A percentile compares a stretch with the other conserved stretches of the same genome.
Evolutionary conservation across 345 rosid species (phyloP).

Genomic region (Gossypium longicalyx): DNA sequence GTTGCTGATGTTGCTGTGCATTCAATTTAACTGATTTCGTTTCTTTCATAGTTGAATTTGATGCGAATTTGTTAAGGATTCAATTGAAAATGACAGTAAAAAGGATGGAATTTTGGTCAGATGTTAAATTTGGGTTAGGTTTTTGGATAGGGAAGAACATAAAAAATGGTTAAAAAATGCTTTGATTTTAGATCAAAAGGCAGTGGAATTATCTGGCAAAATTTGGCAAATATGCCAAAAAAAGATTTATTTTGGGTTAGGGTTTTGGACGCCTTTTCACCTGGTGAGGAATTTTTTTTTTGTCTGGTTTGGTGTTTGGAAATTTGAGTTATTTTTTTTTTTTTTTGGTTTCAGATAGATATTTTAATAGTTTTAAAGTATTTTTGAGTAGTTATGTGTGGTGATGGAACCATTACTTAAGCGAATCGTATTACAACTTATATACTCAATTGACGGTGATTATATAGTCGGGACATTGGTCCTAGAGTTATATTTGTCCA

Average conservation of each 20-base stretch:
- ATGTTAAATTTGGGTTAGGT: background rate
- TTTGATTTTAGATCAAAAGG: constrained; percentile 15
- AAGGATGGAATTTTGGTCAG: background rate
- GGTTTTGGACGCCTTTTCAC: too few relatives aligned
- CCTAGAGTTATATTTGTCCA: too few relatives aligned
- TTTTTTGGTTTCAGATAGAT: fast-evolving
- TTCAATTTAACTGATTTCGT: constrained; percentile 44
- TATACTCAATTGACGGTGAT: fast-evolving
- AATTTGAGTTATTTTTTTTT: too few relatives aligned
- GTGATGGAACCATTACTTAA: too few relatives aligned
- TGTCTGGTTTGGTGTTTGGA: too few relatives aligned
- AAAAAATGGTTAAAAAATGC: background rate
- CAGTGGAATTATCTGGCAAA: background rate
- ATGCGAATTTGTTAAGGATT: background rate
- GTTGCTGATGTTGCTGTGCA: constrained; percentile 43
- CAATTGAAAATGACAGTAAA: background rate
- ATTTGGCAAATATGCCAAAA: too few relatives aligned
- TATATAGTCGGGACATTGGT: too few relatives aligned
- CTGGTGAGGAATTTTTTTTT: too few relatives aligned
- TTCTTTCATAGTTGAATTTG: constrained; percentile 46
- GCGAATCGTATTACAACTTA: too few relatives aligned
- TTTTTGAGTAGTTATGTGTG: fast-evolving
- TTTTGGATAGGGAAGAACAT: background rate
- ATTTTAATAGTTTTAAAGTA: too few relatives aligned
- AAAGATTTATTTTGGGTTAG: too few relatives aligned